Conservation (phyloP, 2,329 filamentous ascomycete genomes). For the Mycosphaerella sp. region DNA sequence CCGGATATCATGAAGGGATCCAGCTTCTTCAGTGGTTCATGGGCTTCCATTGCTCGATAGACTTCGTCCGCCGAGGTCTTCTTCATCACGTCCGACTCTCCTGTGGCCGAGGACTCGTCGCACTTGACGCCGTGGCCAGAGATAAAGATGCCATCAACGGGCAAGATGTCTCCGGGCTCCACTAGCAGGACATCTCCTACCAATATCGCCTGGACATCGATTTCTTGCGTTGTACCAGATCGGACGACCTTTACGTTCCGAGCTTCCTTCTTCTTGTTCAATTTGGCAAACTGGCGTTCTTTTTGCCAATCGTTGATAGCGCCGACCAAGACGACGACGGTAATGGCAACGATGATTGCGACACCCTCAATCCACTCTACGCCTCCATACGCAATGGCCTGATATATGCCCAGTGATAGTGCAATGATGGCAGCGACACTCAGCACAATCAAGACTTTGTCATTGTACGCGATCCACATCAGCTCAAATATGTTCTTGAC, state of each 20-base stretch:
- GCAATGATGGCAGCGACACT: conserved; percentile 68
- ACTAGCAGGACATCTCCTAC: conserved; percentile 69
- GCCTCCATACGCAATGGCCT: conserved; percentile 50
- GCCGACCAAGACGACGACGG: conserved; percentile 69
- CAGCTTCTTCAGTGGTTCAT: conserved; percentile 58
- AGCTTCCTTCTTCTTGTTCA: conserved; percentile 75
- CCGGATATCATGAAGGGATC: conserved; percentile 87
- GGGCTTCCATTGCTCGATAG: conserved; percentile 56
- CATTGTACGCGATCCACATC: conserved; percentile 77
- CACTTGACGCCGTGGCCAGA: conserved; percentile 62
- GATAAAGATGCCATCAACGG: conserved; percentile 66
- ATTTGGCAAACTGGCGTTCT: conserved; percentile 70
- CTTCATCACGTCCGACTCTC: conserved; percentile 66
- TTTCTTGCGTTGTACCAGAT: conserved; percentile 64
- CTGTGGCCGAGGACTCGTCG: conserved; percentile 70
- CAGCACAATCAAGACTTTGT: conserved; percentile 69
- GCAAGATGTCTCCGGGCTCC: conserved; percentile 66
- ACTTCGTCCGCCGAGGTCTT: conserved; percentile 63
- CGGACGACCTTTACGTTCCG: conserved; percentile 67
- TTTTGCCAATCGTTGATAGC: conserved; percentile 80
- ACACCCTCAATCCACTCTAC: conserved; percentile 80
- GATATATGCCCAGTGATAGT: conserved; percentile 67
- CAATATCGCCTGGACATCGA: conserved; percentile 64
- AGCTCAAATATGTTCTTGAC: conserved; percentile 63
- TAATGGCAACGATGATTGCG: conserved; percentile 69